Evolutionary conservation across 768 basidiomycete genomes (phyloP), one percentile per base, ranked within the genome.

Genomic region (Rhizopogon vinicolor): DNA sequence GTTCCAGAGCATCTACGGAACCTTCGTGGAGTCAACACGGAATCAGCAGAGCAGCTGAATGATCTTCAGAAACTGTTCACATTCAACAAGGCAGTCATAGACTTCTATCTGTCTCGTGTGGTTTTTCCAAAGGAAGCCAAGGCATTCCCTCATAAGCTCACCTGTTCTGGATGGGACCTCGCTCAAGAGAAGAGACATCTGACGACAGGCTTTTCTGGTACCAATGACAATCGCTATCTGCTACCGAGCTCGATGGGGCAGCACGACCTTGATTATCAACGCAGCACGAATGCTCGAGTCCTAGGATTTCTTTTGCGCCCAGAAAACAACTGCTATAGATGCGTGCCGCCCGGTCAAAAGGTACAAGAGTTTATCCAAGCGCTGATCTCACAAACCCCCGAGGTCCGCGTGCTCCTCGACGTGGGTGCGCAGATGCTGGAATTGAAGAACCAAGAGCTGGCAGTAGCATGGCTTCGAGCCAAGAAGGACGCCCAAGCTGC

Each of bases 391-490:
- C 71, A 78, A 57, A 52, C 52, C 1, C 75, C 74, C 3, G 62
- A 68, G n/a, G 68, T 82, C 28, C 70, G 70, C 22, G 79, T 83
- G 5, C 63, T 83, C 18, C 63, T 83, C 16, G 81, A 83, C 43
- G 80, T 83, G 12, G 82, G 81, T 3, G 81, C 81, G 0, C 81
- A 83, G 57, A 78, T 84, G 66, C 65, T 83, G 8, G 80, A 83
- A 43, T 65, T 80, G 53, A 63, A 69, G 22, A 83, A 81, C 55
- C 35, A 60, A 2, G 66, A 77, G 25, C 51, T 83, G n/a, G n/a
- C n/a, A n/a, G n/a, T n/a, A n/a, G n/a, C n/a, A n/a, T n/a, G n/a
- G n/a, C n/a, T n/a, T n/a, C n/a, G n/a, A n/a, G n/a, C n/a, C n/a
- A n/a, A n/a, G n/a, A n/a, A n/a, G n/a, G n/a, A n/a, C n/a, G n/a